Evolutionary conservation across 2,329 filamentous ascomycete genomes (phyloP), one percentile per base, ranked within the genome.

Genomic region (Trichoderma gracile): DNA sequence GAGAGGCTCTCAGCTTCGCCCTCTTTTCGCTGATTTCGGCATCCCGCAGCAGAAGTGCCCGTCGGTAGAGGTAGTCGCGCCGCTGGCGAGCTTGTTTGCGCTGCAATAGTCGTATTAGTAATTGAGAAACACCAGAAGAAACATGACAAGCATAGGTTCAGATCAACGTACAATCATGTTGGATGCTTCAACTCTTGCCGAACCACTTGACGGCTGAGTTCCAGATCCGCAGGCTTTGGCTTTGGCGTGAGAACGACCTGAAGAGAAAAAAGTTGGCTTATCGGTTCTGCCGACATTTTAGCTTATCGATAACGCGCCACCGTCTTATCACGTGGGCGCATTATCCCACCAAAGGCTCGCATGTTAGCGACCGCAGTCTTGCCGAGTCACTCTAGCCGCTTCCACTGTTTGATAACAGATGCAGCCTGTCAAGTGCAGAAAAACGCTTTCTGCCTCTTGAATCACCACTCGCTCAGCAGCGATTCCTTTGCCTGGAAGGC

Each of bases 1-100:
- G 83, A 10, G 93, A 93, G 40, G 89, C 87, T 75, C 93, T 90
- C 62, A 99, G 80, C 75, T 96, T 91, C 45, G 93, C 90, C 71
- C 94, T 84, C 77, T 97, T 97, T 76, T 96, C 92, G 64, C 90
- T 91, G 69, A 96, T 96, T 73, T 97, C 94, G 67, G 94, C 94
- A 79, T 97, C 92, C 70, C 90, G 89, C 49, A 97, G 85, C 23
- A 92, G 89, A 65, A 97, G 84, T 43, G 95, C 94, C 73, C 91
- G 89, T 66, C 94, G 88, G 77, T 97, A 96, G 71, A 99, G 87
- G 77, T 98, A 81, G 68, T 78, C 78, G 63, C 78, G 74, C 69
- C 78, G 69, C 71, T 80, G 75, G 66, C 76, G 75, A 33, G 77
- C 74, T 76, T 78, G 75, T 70, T 79, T 80, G 59, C 78, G 77